Base-by-base conservation (phyloP, 306 rosid species). In the Vicia faba region DNA sequence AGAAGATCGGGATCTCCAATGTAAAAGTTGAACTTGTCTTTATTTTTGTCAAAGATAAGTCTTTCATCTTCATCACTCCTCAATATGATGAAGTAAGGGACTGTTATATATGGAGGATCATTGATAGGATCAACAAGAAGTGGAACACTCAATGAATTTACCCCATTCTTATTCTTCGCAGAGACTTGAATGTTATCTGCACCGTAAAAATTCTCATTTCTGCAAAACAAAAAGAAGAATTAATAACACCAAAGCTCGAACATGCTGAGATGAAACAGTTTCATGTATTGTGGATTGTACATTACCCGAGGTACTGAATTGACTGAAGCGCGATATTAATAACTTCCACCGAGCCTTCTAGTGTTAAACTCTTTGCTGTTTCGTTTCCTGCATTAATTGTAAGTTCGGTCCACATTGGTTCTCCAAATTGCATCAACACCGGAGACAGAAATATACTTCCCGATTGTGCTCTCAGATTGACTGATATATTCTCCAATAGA, bases 1-100 rank as follows among this genome's bases (percentile, higher is more conserved):
- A 50, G 73, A 78, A 88, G 84, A 81, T 91, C 97, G 0, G 96
- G 91, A 74, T 91, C 97, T 43, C 96, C 96, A 50, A 91, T 61
- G 74, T 29, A 76, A 73, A 91, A 86, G 49, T 86, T 81, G 73
- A 86, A 88, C 67, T 88, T 79, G 78, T 91, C 93, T 25, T 45
- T 74, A 25, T 86, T 71, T 61, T 61, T 71, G 84, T 91, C 86
- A 83, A 79, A 91, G 72, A 91, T 81, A 66, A 78, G 81, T 29
- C 84, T 66, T 73, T 80, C 82, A 3, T 86, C 83, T 71, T 77
- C 87, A 61, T 78, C 26, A 53, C 85, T 81, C 76, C 77, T 81
- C 84, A 88, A 41, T 43, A 88, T 83, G 38, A 91, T 86, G 69
- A 81, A 68, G 73, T 76, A 70, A 39, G 93, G 97, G 57, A 28